Evolutionary conservation across 2,329 filamentous ascomycete species (phyloP), one percentile per base, ranked within the genome.

Genomic region (Ophiostoma ulmi): DNA sequence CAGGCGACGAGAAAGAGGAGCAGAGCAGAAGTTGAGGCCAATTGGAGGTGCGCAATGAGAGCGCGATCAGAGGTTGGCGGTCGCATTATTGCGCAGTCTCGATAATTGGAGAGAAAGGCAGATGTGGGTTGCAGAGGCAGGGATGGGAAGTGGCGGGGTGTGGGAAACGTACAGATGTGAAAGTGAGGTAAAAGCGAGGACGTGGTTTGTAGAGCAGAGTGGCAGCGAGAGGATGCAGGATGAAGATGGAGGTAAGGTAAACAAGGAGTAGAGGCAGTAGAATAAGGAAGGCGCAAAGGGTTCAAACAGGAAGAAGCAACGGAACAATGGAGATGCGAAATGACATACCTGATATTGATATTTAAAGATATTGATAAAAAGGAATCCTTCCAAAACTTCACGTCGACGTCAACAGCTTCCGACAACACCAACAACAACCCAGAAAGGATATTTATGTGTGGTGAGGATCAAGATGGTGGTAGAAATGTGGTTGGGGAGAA

Each of bases 401-500:
- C 74, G 72, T 73, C 74, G 71, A 70, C 75, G 58, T 66, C 72
- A 71, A 73, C 73, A 73, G 73, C 74, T 74, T 74, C 73, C 74
- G 70, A 74, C 74, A 73, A 73, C 74, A 73, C 73, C 74, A 58
- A 73, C 74, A 73, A 75, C 74, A 73, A 73, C 74, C 73, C 72
- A 58, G 44, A 72, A 63, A 71, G 72, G 38, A 48, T 72, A 58
- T 44, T 63, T 70, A 67, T 67, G 65, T 68, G 38, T 55, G 68
- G 71, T 72, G 73, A 72, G 41, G 71, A 67, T 67, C 70, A 72
- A 71, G 67, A 61, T 61, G 66, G 68, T 70, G 71, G 68, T 65
- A 41, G 69, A 58, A 68, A 72, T 73, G 74, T 74, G 74, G 74
- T 65, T 66, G 65, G 70, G 69, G 69, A 67, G 70, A 70, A 73